phyloP scores from a whole-genome alignment of 805 yeast genomes.

The Wickerhamiella azyma region DNA sequence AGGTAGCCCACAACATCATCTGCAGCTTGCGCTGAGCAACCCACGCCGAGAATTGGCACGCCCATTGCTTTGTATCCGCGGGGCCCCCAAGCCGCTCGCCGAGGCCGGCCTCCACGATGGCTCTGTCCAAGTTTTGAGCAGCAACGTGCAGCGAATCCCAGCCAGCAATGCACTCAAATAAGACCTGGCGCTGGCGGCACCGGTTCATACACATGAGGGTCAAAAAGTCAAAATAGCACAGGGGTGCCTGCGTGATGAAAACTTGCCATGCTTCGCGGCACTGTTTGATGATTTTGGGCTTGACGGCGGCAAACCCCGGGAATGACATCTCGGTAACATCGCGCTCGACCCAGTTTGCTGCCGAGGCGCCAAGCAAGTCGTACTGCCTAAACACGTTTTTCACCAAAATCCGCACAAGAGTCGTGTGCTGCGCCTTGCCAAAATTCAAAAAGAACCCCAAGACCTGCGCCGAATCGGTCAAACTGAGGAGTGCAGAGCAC shows the following conservation, averaged over 20 bases:
- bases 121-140: slow-evolving; percentile 50
- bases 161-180: slow-evolving; percentile 37
- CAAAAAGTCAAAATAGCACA: slow-evolving; percentile 37
- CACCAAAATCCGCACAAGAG: slow-evolving; percentile 21
- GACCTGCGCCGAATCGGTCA: slow-evolving; percentile 22
- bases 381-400: slow-evolving; percentile 11
- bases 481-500: slow-evolving; percentile 10
- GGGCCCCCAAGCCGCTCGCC: slow-evolving; percentile 21
- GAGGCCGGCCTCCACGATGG: slow-evolving; percentile 22
- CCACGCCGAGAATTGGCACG: slow-evolving; percentile 60
- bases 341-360: slow-evolving; percentile 21
- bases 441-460: slow-evolving; percentile 23
- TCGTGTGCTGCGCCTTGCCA: slow-evolving; percentile 19
- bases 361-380: slow-evolving; percentile 13
- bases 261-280: slow-evolving; percentile 20
- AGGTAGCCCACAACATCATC: slow-evolving; percentile 56
- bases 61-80: slow-evolving; percentile 14
- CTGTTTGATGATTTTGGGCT: slow-evolving; percentile 16
- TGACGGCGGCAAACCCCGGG: slow-evolving; percentile 25
- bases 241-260: slow-evolving; percentile 22
- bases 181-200: slow-evolving; percentile 68
- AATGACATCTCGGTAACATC: slow-evolving; percentile 35
- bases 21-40: slow-evolving; percentile 50
- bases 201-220: slow-evolving; percentile 49
- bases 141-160: slow-evolving; percentile 78